Evolutionary conservation across 1,284 basidiomycete genomes (phyloP).

Genomic region (Ceratobasidium sp.): DNA sequence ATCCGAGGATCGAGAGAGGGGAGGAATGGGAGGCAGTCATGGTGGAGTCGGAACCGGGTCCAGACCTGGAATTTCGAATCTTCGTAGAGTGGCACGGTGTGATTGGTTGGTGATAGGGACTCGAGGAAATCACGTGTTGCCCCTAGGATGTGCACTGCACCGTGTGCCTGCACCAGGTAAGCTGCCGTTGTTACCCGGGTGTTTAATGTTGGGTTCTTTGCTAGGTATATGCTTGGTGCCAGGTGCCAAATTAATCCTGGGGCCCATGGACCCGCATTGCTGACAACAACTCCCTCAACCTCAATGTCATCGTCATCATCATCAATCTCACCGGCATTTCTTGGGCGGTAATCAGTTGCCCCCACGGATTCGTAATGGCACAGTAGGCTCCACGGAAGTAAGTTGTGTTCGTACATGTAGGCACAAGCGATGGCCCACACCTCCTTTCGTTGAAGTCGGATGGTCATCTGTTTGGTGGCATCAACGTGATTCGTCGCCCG

Average conservation of each 20-base stretch:
- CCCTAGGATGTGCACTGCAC: neutral
- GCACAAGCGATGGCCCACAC: slow-evolving; percentile 2
- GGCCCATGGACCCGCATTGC: neutral
- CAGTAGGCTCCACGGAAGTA: neutral
- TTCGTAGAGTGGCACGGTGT: neutral
- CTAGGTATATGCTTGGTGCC: neutral
- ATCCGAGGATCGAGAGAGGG: neutral
- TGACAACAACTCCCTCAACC: neutral
- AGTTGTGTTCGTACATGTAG: neutral
- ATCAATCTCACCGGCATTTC: neutral
- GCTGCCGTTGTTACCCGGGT: neutral
- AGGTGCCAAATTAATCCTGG: slow-evolving; percentile 1
- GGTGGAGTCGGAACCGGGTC: neutral
- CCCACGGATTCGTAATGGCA: neutral
- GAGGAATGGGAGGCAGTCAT: neutral
- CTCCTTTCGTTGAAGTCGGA: slow-evolving; percentile 8
- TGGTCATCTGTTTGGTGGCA: slow-evolving; percentile 16
- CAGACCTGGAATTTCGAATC: slow-evolving; percentile 14
- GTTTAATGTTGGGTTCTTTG: slow-evolving; percentile 23
- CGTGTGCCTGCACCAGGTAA: slow-evolving; percentile 4
- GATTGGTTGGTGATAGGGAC: neutral
- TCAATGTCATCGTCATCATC: neutral
- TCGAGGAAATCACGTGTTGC: neutral
- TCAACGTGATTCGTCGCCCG: slow-evolving; percentile 25
- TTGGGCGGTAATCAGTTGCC: no score